These are phyloP conservation scores for Globisporangium barbulae DNA, from an alignment of 352 stramenopile genomes.

Conservation along the genomic window DNA sequence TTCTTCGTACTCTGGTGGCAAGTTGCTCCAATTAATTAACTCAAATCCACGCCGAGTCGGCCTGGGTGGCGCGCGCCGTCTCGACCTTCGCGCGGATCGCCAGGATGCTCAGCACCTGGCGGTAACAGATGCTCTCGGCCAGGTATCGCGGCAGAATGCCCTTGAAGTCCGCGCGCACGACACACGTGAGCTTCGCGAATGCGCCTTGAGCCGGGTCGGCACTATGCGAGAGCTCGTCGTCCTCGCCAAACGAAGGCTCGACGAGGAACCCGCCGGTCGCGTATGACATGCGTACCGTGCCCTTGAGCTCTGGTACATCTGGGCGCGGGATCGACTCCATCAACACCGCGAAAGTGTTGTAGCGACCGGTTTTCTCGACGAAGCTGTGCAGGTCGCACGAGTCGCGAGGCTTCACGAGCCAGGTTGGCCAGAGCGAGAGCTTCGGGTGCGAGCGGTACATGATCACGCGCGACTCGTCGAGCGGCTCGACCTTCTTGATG, in stretches of 20 bases:
- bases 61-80: constrained; percentile 18
- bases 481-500: constrained; percentile 54
- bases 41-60: constrained; percentile 28
- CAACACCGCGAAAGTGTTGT: constrained; percentile 61
- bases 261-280: constrained; percentile 69
- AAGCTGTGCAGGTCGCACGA: constrained; percentile 82
- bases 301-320: constrained; percentile 66
- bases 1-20: background rate
- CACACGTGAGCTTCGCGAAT: constrained; percentile 45
- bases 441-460: constrained; percentile 67
- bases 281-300: constrained; percentile 69
- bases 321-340: constrained; percentile 64
- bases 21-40: constrained; percentile 4
- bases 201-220: constrained; percentile 10
- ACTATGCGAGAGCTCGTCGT: constrained; percentile 18
- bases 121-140: constrained; percentile 73
- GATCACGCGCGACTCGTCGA: constrained; percentile 62
- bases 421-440: constrained; percentile 73
- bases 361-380: constrained; percentile 58
- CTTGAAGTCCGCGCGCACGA: constrained; percentile 63
- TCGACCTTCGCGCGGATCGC: constrained; percentile 51
- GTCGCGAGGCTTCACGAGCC: constrained; percentile 76
- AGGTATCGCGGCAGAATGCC: constrained; percentile 60
- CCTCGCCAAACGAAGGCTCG: constrained; percentile 37
- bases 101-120: constrained; percentile 65